Conservation (phyloP, 768 basidiomycete genomes). For the Rhizopogon sp. region DNA sequence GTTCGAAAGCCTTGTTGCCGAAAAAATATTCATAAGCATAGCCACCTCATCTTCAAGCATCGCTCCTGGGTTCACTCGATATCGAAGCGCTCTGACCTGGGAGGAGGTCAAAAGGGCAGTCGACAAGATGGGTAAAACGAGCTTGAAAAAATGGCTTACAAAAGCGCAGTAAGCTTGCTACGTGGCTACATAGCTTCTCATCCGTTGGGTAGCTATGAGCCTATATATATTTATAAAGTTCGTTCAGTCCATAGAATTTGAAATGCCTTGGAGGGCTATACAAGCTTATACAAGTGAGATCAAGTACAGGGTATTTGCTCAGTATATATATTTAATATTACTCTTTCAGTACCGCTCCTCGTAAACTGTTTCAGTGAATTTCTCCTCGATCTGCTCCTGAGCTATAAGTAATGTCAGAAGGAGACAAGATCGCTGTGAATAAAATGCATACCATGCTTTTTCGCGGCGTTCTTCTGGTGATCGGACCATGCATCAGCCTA, state of each 20-base stretch:
- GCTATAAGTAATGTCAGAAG: slow-evolving; percentile 1
- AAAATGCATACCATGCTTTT: not conserved
- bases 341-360: not conserved
- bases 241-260: not conserved
- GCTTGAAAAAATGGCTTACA: slow-evolving; percentile 73
- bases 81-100: slow-evolving; percentile 61
- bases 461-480: not conserved
- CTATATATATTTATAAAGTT: too few species aligned
- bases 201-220: not conserved
- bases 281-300: not conserved
- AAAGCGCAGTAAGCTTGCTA: slow-evolving; percentile 39
- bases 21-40: slow-evolving; percentile 51
- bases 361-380: slow-evolving; percentile 1
- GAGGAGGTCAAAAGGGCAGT: slow-evolving; percentile 65
- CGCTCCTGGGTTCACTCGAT: slow-evolving; percentile 69
- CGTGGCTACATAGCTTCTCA: not conserved
- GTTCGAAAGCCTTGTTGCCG: slow-evolving; percentile 63
- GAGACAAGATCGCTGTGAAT: not conserved
- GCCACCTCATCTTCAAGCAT: slow-evolving; percentile 43
- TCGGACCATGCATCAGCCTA: not conserved
- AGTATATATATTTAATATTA: not conserved
- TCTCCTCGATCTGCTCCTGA: not conserved
- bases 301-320: not conserved
- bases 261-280: not conserved
- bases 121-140: slow-evolving; percentile 61